A percentile compares a stretch with the other conserved stretches of the same genome.
phyloP scores from a whole-genome alignment of 148 eudicot genomes.

The Rhododendron simsii region DNA sequence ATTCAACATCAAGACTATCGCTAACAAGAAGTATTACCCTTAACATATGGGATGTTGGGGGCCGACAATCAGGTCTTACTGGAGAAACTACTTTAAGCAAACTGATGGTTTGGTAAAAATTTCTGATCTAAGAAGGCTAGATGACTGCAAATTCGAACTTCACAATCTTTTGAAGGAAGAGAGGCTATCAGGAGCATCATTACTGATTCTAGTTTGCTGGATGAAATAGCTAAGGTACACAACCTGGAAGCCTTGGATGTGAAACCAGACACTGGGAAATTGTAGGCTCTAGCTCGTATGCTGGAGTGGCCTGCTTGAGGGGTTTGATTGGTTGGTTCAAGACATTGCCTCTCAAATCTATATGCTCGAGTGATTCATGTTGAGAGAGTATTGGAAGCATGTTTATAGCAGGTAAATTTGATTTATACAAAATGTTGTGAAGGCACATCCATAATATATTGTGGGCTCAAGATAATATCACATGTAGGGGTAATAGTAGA shows the following conservation, averaged over 20 bases:
- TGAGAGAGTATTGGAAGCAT: background rate
- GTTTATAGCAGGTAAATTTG: background rate
- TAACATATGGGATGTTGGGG: conserved; percentile 98
- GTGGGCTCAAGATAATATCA: background rate
- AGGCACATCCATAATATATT: background rate
- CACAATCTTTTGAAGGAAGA: conserved; percentile 93
- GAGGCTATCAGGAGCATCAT: conserved; percentile 86
- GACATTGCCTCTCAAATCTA: conserved; percentile 87
- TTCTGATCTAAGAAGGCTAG: conserved; percentile 82
- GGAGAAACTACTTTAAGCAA: conserved; percentile 98
- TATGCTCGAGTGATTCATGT: conserved; percentile 61
- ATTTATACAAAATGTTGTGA: background rate
- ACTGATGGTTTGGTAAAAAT: conserved; percentile 96
- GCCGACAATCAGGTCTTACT: conserved; percentile 88
- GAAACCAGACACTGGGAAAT: conserved; percentile 85
- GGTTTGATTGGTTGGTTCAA: conserved; percentile 93
- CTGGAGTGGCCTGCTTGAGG: conserved; percentile 86
- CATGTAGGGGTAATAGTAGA: background rate
- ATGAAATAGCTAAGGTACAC: conserved; percentile 78
- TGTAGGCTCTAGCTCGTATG: conserved; percentile 88
- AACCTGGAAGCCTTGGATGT: conserved; percentile 82
- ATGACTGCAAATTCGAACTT: conserved; percentile 72
- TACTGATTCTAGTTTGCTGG: conserved; percentile 79
- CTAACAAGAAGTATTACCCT: conserved; percentile 74
- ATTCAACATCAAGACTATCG: conserved; percentile 82